Evolutionary conservation across 2,329 filamentous ascomycete genomes (phyloP), one percentile per base, ranked within the genome.

Genomic region (Talaromyces sp.): DNA sequence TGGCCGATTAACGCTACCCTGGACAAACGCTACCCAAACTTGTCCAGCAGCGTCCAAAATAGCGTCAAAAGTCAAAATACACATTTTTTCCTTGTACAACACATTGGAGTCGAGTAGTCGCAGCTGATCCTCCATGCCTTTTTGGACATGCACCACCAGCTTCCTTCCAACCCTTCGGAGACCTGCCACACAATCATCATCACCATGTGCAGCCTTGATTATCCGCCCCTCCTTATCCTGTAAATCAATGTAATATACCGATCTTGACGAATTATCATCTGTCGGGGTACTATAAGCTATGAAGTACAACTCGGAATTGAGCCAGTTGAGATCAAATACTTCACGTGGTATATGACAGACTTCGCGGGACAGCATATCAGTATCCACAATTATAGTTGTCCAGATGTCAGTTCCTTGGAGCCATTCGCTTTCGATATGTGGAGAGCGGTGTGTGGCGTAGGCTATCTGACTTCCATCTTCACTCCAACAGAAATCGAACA

Each of bases 401-500:
- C 45, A 36, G 59, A 61, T 61, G 27, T 29, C 49, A 6, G 40
- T 27, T 22, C 59, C 59, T 51, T 61, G 59, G 15, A 51, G 59
- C 27, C 27, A 34, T 15, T 25, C 43, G 38, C 59, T 61, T 29
- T 61, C 59, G 7, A 61, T 51, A 25, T 61, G n/a, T 10, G 59
- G 59, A 8, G 59, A 51, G 15, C 59, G 43, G 19, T 61, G 59
- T 51, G 59, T 61, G 43, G 49, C 43, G 36, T 36, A 61, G 27
- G 59, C 59, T 13, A 61, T 61, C 49, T 61, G 40, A 5, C 29
- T 61, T 17, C 59, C 43, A 61, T 61, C 40, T 17, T 61, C 59
- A 61, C 43, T 61, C 59, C 59, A 61, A 19, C 43, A 61, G 22
- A 61, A 61, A 22, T 61, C 59, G 31, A 61, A 43, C n/a, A 61